Evolutionary conservation across 2,329 filamentous ascomycete genomes (phyloP), one percentile per base, ranked within the genome.

Genomic region (Ilyonectria mors-panacis): DNA sequence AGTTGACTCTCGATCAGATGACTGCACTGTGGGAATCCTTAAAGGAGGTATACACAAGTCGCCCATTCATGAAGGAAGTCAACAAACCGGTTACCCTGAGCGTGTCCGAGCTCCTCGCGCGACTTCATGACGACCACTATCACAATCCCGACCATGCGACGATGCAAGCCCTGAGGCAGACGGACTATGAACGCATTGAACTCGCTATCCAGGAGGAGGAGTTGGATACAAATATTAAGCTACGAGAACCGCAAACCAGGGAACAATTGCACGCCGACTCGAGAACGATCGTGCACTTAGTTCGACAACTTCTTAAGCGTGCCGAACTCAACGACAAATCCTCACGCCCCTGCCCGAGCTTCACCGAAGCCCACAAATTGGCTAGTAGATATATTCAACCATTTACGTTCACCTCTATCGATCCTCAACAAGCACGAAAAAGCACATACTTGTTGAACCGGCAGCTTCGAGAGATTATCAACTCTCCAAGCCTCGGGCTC

Each of bases 21-120:
- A 72, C 79, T 10, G 60, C 70, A 4, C 47, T 82, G 3, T 81
- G 80, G 79, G 51, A 67, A 3, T 65, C 68, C 1, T 58, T 81
- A 35, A 81, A 80, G 66, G 63, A 68, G 5, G 71, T 81, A 19
- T 76, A 77, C 56, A 69, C 58, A 12, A 73, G 73, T n/a, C 75
- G 79, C 6, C 79, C 80, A 1, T 81, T 72, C n/a, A 77, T 81
- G 77, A 80, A 80, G 65, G 79, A 81, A 42, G 75, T 81, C 17
- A 65, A 78, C 30, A 74, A 72, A 8, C 79, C 80, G 26, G 75
- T 75, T 6, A 74, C 72, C 6, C 57, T 78, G 21, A 69, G 73
- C 13, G 67, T 70, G 10, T 78, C 76, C 9, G 70, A 77, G 13
- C 71, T 79, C 13, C 61, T 80, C 44, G 70, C 67, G 35, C 68